Conservation (phyloP, 257 asterid species). For the Nyctanthes arbortristis region DNA sequence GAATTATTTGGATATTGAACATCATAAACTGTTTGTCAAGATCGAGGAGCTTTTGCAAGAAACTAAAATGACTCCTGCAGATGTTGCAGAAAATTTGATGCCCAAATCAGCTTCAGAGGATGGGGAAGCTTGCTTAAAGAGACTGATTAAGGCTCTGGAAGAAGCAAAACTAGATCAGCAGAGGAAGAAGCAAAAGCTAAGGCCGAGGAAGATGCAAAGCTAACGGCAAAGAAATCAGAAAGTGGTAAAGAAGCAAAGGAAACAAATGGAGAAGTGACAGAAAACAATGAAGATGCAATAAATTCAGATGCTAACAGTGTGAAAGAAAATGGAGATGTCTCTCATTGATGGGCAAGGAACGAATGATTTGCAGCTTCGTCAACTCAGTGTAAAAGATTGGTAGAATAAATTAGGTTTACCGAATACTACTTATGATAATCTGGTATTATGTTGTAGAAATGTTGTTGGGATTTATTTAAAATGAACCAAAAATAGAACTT, state of each 20-base stretch:
- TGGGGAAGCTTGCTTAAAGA: conserved; percentile 19
- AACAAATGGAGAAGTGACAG: background rate
- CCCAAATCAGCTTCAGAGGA: conserved; percentile 22
- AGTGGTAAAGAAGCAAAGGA: background rate
- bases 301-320: background rate
- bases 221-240: background rate
- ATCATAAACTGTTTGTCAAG: conserved; percentile 18
- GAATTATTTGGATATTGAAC: too few species aligned
- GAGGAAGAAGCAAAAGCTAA: conserved; percentile 1
- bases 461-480: background rate
- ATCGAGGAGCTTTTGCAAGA: conserved; percentile 15
- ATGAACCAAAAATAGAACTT: background rate
- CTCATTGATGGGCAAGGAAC: too few species aligned
- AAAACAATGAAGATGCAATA: background rate
- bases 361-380: too few species aligned
- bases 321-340: conserved; percentile 4
- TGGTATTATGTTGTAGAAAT: background rate
- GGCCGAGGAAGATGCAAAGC: background rate
- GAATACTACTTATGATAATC: too few species aligned
- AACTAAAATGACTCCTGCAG: too few species aligned
- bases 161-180: conserved; percentile 15
- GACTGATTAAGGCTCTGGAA: conserved; percentile 21
- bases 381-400: too few species aligned
- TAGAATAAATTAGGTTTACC: too few species aligned
- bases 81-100: too few species aligned